Evolutionary conservation across 2,329 filamentous ascomycete species (phyloP).

Genomic region (Coniochaeta sp.): DNA sequence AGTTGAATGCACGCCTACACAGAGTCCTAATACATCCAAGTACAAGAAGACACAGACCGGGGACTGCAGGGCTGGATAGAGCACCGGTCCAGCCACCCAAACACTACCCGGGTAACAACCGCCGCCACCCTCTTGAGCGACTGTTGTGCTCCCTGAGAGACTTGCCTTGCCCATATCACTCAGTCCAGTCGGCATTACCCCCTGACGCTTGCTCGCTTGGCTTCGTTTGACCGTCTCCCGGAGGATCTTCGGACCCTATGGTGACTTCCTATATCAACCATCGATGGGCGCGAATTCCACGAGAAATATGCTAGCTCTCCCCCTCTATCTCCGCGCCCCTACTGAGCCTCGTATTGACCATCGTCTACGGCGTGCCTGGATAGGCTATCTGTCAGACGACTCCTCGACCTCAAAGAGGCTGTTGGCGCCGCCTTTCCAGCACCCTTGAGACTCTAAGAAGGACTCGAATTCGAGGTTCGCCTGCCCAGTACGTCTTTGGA

Average conservation of each 20-base stretch:
- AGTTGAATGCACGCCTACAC: not conserved
- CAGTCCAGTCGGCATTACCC: not conserved
- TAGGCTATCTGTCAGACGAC: not conserved
- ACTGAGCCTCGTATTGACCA: slow-evolving; percentile 1
- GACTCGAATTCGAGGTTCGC: not conserved
- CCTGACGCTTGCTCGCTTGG: not conserved
- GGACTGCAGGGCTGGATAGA: not conserved
- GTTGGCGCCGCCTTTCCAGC: not conserved
- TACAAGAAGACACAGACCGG: not conserved
- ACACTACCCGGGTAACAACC: not conserved
- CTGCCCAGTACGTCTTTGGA: not conserved
- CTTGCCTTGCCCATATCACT: not conserved
- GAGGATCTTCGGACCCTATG: not conserved
- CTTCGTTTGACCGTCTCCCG: not conserved
- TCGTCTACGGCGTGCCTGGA: not conserved
- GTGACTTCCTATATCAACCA: not conserved
- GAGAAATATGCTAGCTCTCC: not conserved
- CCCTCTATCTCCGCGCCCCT: not conserved
- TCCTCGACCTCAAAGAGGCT: not conserved
- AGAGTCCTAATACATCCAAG: not conserved
- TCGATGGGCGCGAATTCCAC: not conserved
- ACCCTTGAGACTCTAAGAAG: not conserved
- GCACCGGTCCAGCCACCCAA: not conserved
- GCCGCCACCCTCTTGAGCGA: not conserved
- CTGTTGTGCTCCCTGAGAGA: not conserved